Evolutionary conservation across 2,329 filamentous ascomycete genomes (phyloP), one percentile per base, ranked within the genome.

Genomic region (Tolypocladium ophioglossoides): DNA sequence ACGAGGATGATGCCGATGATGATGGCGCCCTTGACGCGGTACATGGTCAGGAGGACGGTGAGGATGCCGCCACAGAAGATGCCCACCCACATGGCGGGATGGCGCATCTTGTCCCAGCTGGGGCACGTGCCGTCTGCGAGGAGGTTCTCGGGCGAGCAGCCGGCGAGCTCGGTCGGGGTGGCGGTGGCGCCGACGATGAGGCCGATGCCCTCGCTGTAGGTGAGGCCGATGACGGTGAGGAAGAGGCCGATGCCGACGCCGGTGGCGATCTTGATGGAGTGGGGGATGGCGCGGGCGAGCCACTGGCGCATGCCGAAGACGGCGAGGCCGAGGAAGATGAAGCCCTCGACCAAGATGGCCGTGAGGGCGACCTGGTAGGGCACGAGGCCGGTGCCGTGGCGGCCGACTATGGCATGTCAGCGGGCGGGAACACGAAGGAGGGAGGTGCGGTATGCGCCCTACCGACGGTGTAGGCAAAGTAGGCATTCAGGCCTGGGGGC

Each of bases 241-340:
- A 92, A 95, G 1, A 95, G 76, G 24, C 90, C 90, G 59, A 95
- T 95, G 56, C 90, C 90, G 52, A 89, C 88, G 58, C 88, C 87
- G 18, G 87, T 92, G 16, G 89, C 89, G 54, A 94, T 82, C 71
- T 95, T 95, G 72, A 95, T 91, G 54, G 86, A 90, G 41, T 82
- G 79, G 1, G 90, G 90, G 58, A 95, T 90, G 46, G 87, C 85
- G 60, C 89, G 83, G 20, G 90, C 90, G 30, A 95, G 81, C 89
- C 89, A 95, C 68, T 95, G 90, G 16, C 90, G 85, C 73, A 95
- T 79, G 39, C 90, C 90, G 52, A 91, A 76, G 38, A 95, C 67
- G 1, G 90, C 90, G 41, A 95, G 78, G 2, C 74, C 87, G 51
- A 95, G 82, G 71, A 95, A 95, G 57, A 95, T 84, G 68, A 87